Evolutionary conservation across 257 asterid genomes (phyloP).

Genomic region (Solanum pimpinellifolium): DNA sequence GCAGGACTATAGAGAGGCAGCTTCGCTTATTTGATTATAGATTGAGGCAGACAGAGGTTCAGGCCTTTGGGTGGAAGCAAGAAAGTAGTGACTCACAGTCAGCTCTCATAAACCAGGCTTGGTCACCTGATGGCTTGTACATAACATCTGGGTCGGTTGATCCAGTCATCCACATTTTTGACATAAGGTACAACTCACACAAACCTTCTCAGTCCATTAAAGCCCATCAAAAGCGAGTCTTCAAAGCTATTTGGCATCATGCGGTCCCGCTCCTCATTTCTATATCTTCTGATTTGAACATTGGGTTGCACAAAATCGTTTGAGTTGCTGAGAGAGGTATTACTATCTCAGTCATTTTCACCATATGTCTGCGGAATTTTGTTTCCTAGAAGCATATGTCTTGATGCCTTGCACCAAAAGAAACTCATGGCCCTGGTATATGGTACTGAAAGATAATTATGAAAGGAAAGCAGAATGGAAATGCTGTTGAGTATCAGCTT

Average conservation of each 20-base stretch:
- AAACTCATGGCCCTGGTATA: background rate
- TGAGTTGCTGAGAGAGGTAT: conserved; percentile 7
- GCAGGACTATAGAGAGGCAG: conserved; percentile 74
- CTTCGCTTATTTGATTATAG: conserved; percentile 65
- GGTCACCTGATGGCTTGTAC: conserved; percentile 90
- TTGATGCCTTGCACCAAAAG: background rate
- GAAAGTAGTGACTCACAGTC: conserved; percentile 84
- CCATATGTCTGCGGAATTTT: background rate
- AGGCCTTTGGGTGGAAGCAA: conserved; percentile 85
- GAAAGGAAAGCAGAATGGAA: background rate
- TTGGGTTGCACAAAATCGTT: conserved; percentile 56
- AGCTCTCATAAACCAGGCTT: conserved; percentile 77
- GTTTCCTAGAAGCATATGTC: background rate
- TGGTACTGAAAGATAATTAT: background rate
- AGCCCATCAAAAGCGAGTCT: conserved; percentile 89
- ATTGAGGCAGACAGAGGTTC: conserved; percentile 51
- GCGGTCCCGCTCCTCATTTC: conserved; percentile 71
- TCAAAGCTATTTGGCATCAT: conserved; percentile 89
- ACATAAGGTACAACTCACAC: conserved; percentile 51
- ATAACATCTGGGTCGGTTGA: conserved; percentile 84
- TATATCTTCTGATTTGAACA: conserved; percentile 82
- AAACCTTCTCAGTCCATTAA: conserved; percentile 66
- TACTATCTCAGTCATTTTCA: background rate
- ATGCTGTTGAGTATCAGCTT: background rate
- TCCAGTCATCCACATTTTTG: conserved; percentile 75